Evolutionary conservation across 2,329 filamentous ascomycete species (phyloP), one percentile per base, ranked within the genome.

Genomic region (Penicillium sp.): DNA sequence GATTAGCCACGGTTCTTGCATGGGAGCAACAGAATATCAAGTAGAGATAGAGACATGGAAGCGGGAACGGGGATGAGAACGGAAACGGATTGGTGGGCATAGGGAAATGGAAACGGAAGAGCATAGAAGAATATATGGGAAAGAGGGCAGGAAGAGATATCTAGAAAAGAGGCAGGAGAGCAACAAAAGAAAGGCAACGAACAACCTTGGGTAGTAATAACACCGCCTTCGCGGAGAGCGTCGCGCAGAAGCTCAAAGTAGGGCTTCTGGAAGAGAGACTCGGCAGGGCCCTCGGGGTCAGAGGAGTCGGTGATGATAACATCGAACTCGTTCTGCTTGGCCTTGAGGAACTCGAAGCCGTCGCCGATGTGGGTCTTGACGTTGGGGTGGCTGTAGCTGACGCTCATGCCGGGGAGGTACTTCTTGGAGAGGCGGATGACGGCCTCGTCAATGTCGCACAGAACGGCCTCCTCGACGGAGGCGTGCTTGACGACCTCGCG

Each of bases 141-240:
- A n/a, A 23, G 20, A 23, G 22, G 18, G 35, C 11, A 24, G 9
- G 35, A 11, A n/a, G 16, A 24, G n/a, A n/a, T n/a, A n/a, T n/a
- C n/a, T n/a, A n/a, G n/a, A n/a, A n/a, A n/a, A n/a, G n/a, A n/a
- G n/a, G n/a, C n/a, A n/a, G n/a, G n/a, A n/a, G n/a, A n/a, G 52
- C 47, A 22, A 45, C 46, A 73, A 71, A 73, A 73, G 80, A 77
- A 82, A 80, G 84, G 85, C 83, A 79, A 88, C 89, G 81, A 89
- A 95, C 89, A 95, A 98, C 93, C 93, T 96, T 98, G 93, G 70
- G 93, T 98, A 75, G 89, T 91, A 76, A 98, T 97, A 69, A 98
- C 89, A 77, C 93, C 93, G 74, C 90, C 91, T 66, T 95, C 89
- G 60, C 87, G 84, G 63, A 97, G 84, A 63, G 93, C 93, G 66